These are phyloP conservation scores for Austropuccinia psidii DNA, from an alignment of 1,284 basidiomycete species.

Conservation along the genomic window DNA sequence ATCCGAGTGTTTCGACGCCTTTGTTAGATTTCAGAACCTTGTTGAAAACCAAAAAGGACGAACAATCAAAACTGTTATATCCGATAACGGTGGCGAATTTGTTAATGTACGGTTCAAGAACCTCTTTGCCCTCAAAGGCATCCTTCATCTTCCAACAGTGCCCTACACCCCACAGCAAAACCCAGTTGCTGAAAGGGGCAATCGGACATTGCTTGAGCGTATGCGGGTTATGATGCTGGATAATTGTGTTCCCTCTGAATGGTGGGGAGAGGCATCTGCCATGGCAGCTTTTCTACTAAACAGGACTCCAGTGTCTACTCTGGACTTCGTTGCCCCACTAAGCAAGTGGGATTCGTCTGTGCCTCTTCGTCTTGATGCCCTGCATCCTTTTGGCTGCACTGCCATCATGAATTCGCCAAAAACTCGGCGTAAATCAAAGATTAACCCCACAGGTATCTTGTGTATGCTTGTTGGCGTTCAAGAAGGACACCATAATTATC, in stretches of 20 bases:
- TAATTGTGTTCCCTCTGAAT: not conserved
- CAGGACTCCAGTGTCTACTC: not conserved
- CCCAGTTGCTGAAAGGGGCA: not conserved
- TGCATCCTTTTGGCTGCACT: too few species aligned
- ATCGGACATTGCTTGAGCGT: not conserved
- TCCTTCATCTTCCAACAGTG: too few species aligned
- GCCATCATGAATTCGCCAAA: too few species aligned
- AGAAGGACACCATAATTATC: too few species aligned
- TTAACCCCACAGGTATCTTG: too few species aligned
- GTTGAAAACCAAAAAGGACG: not conserved
- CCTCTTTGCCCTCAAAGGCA: not conserved
- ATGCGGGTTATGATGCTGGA: not conserved
- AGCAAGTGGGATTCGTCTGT: not conserved
- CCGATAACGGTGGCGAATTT: slow-evolving; percentile 2
- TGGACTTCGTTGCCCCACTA: not conserved
- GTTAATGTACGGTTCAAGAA: not conserved
- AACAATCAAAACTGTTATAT: not conserved
- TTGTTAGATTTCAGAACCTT: not conserved
- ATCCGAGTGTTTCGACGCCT: not conserved
- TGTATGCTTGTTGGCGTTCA: too few species aligned
- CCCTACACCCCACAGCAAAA: slow-evolving; percentile 9
- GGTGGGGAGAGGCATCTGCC: slow-evolving; percentile 2
- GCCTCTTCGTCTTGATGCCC: too few species aligned
- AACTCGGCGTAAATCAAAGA: too few species aligned
- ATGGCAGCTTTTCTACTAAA: not conserved